phyloP scores from a whole-genome alignment of 169 alveolate genomes.

The Theileria annulata region DNA sequence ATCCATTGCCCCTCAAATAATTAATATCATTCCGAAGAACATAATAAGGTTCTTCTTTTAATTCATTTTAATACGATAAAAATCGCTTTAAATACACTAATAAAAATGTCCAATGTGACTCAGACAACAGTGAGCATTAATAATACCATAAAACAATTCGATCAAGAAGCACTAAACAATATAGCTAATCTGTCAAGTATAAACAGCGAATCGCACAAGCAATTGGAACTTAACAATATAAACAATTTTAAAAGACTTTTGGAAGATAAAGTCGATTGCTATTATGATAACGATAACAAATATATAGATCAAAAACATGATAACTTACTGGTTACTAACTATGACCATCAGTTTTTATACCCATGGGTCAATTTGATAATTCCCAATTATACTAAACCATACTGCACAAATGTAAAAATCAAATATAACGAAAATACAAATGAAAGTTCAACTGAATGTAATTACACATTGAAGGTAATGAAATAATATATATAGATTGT shows the following conservation, averaged over 20 bases:
- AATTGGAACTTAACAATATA: constrained; percentile 14
- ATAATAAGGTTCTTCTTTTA: not conserved
- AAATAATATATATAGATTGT: not conserved
- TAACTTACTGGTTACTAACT: not conserved
- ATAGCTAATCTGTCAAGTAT: constrained; percentile 2
- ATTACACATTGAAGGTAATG: constrained; percentile 2
- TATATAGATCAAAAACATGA: constrained; percentile 5
- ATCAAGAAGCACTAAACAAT: not conserved
- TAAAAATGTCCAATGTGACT: not conserved
- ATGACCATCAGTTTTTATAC: constrained; percentile 11
- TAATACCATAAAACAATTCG: not conserved
- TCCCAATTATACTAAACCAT: constrained; percentile 35
- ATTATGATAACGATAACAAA: not conserved
- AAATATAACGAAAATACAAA: not conserved
- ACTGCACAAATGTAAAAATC: constrained; percentile 4
- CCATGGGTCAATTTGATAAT: constrained; percentile 33
- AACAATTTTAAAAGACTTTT: constrained; percentile 10
- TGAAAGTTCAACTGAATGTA: not conserved
- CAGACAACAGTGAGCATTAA: not conserved
- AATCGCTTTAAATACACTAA: too few relatives aligned
- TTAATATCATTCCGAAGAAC: not conserved
- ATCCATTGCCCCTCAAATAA: not conserved
- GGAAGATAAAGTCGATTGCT: constrained; percentile 2
- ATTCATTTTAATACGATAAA: not conserved
- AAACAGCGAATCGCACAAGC: constrained; percentile 15